phyloP scores from a whole-genome alignment of 495 filamentous ascomycete genomes.

The Antarctomyces pellizariae region DNA sequence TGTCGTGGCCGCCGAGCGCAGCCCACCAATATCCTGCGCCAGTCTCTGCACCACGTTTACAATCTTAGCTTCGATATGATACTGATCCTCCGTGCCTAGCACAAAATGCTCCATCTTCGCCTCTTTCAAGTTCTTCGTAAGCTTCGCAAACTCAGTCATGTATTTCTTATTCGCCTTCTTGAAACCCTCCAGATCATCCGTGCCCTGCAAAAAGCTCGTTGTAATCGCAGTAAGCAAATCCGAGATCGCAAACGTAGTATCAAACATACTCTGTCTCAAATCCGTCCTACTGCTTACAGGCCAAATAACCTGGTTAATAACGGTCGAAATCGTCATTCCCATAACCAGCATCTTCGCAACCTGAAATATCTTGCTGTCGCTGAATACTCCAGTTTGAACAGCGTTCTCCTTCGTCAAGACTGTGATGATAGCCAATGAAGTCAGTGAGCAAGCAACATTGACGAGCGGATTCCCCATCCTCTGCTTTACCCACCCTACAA shows the following conservation, averaged over 20 bases:
- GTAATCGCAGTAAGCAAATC: slow-evolving; percentile 69
- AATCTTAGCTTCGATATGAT: slow-evolving; percentile 53
- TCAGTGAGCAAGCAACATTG: slow-evolving; percentile 72
- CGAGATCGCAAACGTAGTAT: slow-evolving; percentile 50
- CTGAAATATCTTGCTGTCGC: slow-evolving; percentile 61
- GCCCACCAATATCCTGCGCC: slow-evolving; percentile 71
- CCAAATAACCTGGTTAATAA: slow-evolving; percentile 58
- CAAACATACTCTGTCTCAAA: slow-evolving; percentile 51
- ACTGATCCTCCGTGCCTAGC: slow-evolving; percentile 59
- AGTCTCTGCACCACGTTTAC: slow-evolving; percentile 71
- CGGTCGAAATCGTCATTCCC: slow-evolving; percentile 50
- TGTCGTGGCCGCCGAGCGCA: slow-evolving; percentile 70
- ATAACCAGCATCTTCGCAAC: slow-evolving; percentile 80
- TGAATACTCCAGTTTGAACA: slow-evolving; percentile 58
- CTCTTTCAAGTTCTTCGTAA: slow-evolving; percentile 65
- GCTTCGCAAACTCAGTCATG: slow-evolving; percentile 38
- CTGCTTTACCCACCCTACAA: slow-evolving; percentile 88
- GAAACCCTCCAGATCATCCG: slow-evolving; percentile 53
- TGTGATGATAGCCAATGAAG: slow-evolving; percentile 79
- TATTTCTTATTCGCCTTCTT: slow-evolving; percentile 41
- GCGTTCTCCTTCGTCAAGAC: slow-evolving; percentile 82
- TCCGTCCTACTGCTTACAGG: slow-evolving; percentile 59
- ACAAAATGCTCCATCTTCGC: slow-evolving; percentile 81
- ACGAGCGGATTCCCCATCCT: slow-evolving; percentile 64
- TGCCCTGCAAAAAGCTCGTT: slow-evolving; percentile 62